Base-by-base conservation (phyloP, 495 filamentous ascomycete species). In the Cercophora newfieldiana region DNA sequence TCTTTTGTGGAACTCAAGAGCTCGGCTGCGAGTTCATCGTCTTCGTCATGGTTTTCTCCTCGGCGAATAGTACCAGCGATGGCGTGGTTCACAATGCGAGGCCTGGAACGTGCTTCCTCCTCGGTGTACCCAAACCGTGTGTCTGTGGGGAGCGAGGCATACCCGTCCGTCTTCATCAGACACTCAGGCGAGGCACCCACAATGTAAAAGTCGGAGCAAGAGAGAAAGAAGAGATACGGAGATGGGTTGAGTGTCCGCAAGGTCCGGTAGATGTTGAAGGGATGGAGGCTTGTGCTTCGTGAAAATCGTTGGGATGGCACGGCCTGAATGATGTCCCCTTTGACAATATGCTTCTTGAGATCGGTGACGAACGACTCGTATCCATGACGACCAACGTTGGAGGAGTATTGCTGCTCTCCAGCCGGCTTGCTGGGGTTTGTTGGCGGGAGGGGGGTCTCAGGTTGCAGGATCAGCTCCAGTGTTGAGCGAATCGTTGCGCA, bases 191-290 rank as follows among this genome's bases (percentile, higher is more conserved):
- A 94, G 28, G 95, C 95, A 66, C 95, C 95, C 8, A 99, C 91
- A 62, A 99, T 91, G 77, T 97, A 91, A 80, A 99, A 98, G 76
- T 90, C 88, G 61, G 83, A 81, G 80, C 94, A 97, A 74, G 92
- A 87, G 61, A 99, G 87, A 80, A 92, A 99, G 87, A 99, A 99
- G 33, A 98, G 86, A 76, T 99, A 99, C 0, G 95, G 95, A 7
- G 91, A 95, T 0, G 95, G 95, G 73, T 99, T 99, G 69, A 97
- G 91, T 10, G 90, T 96, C 70, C 95, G 92, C 30, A 99, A 85
- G 73, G 96, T 92, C 47, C 94, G 90, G 85, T 98, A 99, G 77
- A 99, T 93, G 82, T 99, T 99, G 83, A 96, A 99, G 0, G 95
- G 93, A 75, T 98, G 95, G 24, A 99, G 83, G 47, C 86, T 85